Evolutionary conservation across 441 rosid species (phyloP).

Genomic region (Croton setiger): DNA sequence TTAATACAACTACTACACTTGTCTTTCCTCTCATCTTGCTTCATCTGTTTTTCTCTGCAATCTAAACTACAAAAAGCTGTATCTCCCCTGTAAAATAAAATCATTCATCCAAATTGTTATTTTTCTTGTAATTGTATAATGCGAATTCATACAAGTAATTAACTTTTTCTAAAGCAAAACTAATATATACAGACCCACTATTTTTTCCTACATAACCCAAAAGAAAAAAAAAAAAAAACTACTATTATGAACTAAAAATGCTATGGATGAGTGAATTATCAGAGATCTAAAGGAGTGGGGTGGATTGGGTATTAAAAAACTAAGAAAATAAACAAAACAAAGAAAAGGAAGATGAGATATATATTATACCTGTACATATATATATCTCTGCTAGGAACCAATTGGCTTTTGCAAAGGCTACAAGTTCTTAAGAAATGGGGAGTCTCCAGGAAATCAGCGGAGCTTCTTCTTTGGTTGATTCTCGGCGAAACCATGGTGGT

Average conservation of each 20-base stretch:
- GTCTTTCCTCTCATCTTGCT: conserved; percentile 47
- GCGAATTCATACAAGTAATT: too few species aligned
- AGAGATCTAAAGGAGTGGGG: too few species aligned
- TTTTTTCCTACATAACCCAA: too few species aligned
- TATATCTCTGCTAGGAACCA: conserved; percentile 67
- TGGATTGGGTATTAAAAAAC: too few species aligned
- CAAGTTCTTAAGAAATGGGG: conserved; percentile 56
- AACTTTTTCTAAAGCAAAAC: too few species aligned
- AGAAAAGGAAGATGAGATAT: neutral
- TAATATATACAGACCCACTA: too few species aligned
- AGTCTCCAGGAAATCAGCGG: conserved; percentile 21
- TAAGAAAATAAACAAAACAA: too few species aligned
- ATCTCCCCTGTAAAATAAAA: conserved; percentile 45
- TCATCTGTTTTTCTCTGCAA: conserved; percentile 59
- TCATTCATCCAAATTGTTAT: neutral
- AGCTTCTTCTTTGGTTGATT: conserved; percentile 13
- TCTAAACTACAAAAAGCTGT: conserved; percentile 64
- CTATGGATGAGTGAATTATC: too few species aligned
- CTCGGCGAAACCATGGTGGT: conserved; percentile 45
- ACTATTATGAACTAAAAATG: too few species aligned
- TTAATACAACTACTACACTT: conserved; percentile 18
- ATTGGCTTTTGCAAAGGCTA: conserved; percentile 62
- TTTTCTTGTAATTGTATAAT: too few species aligned
- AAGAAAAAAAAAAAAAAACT: too few species aligned
- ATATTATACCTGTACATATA: conserved; percentile 72